Percentiles rank a stretch among this genome's conserved stretches.
phyloP scores from a whole-genome alignment of 352 stramenopile genomes.

The Halophytophthora polymorphica region DNA sequence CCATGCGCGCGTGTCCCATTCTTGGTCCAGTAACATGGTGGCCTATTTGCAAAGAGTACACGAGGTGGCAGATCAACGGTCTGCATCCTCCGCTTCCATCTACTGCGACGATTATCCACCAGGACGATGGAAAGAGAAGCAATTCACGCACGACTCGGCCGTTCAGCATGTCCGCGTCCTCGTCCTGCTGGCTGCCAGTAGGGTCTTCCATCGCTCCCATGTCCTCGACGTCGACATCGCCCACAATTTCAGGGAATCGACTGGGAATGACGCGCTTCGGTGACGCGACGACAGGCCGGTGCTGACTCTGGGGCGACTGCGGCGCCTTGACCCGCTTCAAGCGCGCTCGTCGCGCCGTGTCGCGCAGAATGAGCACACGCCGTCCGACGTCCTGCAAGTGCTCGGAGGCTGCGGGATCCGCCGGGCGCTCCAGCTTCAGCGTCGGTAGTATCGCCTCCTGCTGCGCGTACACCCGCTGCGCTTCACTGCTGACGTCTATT shows the following conservation, averaged over 20 bases:
- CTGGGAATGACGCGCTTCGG: constrained; percentile 52
- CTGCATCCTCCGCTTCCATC: not conserved
- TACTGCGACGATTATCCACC: not conserved
- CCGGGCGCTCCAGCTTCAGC: constrained; percentile 42
- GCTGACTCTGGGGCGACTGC: constrained; percentile 6
- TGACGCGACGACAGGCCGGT: not conserved
- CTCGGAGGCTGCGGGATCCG: constrained; percentile 30
- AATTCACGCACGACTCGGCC: constrained; percentile 50
- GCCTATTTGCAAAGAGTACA: constrained; percentile 30
- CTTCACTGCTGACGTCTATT: constrained; percentile 48
- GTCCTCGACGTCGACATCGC: constrained; percentile 25
- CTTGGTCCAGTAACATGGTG: constrained; percentile 73
- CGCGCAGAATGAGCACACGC: constrained; percentile 49
- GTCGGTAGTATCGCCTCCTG: constrained; percentile 56
- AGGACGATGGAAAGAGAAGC: not conserved
- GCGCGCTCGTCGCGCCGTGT: constrained; percentile 32
- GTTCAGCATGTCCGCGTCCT: constrained; percentile 29
- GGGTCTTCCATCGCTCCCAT: constrained; percentile 10
- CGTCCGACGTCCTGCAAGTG: constrained; percentile 66
- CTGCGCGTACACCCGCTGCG: constrained; percentile 45
- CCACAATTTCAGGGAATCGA: constrained; percentile 37
- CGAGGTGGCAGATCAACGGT: not conserved
- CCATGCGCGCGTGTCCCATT: constrained; percentile 78
- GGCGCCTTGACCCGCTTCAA: constrained; percentile 19
- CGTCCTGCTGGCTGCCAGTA: constrained; percentile 16